Percentiles rank a stretch among this genome's conserved stretches.
Conservation (phyloP, 2,329 filamentous ascomycete species). For the Penicillium brasilianum region DNA sequence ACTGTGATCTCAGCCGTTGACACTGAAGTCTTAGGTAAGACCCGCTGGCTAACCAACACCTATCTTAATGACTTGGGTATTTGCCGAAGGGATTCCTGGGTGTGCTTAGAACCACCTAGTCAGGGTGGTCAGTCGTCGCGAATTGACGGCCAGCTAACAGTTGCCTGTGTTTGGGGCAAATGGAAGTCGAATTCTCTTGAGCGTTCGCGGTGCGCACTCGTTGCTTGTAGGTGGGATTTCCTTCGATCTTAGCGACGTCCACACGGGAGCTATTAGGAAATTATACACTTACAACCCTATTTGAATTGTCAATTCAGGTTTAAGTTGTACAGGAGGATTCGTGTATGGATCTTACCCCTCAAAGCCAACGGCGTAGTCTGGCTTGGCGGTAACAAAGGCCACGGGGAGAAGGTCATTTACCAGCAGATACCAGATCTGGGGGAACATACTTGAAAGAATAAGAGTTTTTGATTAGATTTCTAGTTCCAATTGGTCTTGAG, state of each 20-base stretch:
- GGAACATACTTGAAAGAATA: neutral
- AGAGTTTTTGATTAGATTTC: neutral
- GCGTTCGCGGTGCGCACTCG: neutral
- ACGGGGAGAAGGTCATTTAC: neutral
- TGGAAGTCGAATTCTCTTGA: neutral
- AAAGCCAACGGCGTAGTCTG: neutral
- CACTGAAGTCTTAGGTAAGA: neutral
- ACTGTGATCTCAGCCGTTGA: conserved; percentile 1
- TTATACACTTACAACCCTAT: neutral
- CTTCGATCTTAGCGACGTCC: neutral
- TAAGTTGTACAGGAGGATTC: neutral
- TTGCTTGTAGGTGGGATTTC: neutral
- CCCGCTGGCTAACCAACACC: neutral
- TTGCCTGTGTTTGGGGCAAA: neutral
- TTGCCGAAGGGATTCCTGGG: neutral
- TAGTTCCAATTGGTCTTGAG: neutral
- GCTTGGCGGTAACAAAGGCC: neutral
- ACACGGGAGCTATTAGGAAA: neutral
- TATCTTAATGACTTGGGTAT: neutral
- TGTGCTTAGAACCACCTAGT: neutral
- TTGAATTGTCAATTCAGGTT: neutral
- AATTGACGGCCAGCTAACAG: neutral
- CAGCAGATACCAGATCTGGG: neutral
- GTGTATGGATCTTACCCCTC: neutral
- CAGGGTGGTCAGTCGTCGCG: neutral